Conservation (phyloP, 164 flowering plant species). For the Cinnamomum chago region DNA sequence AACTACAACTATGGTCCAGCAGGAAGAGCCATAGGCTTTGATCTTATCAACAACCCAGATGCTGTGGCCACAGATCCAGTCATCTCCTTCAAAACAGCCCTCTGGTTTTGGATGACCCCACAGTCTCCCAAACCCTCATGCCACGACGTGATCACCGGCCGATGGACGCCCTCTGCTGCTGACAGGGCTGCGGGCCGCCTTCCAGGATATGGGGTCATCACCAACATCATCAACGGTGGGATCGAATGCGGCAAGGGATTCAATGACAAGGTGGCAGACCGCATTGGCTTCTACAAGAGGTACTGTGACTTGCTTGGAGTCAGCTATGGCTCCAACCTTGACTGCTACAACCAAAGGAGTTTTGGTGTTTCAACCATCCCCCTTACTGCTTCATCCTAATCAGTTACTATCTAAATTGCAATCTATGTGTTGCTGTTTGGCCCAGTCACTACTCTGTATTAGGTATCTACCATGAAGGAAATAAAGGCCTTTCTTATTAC, state of each 20-base stretch:
- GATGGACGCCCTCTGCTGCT: slow-evolving; percentile 28
- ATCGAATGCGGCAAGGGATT: slow-evolving; percentile 27
- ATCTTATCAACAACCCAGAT: slow-evolving; percentile 32
- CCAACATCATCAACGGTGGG: slow-evolving; percentile 49
- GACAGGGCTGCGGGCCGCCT: slow-evolving; percentile 26
- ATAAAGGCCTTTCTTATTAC: too few species aligned
- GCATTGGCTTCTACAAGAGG: slow-evolving; percentile 14
- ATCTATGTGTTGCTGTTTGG: too few species aligned
- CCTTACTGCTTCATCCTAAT: too few species aligned
- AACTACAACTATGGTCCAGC: slow-evolving; percentile 40
- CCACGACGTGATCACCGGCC: slow-evolving; percentile 38
- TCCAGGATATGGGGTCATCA: slow-evolving; percentile 34
- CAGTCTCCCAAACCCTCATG: slow-evolving; percentile 38
- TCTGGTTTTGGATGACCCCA: slow-evolving; percentile 44
- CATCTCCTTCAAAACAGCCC: slow-evolving; percentile 35
- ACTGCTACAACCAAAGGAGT: slow-evolving; percentile 10
- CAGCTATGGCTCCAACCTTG: slow-evolving; percentile 9
- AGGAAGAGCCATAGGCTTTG: slow-evolving; percentile 19
- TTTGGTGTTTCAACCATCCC: not conserved
- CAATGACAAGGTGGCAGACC: slow-evolving; percentile 2
- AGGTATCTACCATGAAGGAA: too few species aligned
- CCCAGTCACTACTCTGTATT: too few species aligned
- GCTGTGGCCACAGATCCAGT: slow-evolving; percentile 28
- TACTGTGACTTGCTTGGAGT: slow-evolving; percentile 10
- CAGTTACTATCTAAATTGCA: too few species aligned